A percentile compares a stretch with the other conserved stretches of the same genome.
Conservation (phyloP, 768 basidiomycete genomes). For the Trametes cinnabarina region DNA sequence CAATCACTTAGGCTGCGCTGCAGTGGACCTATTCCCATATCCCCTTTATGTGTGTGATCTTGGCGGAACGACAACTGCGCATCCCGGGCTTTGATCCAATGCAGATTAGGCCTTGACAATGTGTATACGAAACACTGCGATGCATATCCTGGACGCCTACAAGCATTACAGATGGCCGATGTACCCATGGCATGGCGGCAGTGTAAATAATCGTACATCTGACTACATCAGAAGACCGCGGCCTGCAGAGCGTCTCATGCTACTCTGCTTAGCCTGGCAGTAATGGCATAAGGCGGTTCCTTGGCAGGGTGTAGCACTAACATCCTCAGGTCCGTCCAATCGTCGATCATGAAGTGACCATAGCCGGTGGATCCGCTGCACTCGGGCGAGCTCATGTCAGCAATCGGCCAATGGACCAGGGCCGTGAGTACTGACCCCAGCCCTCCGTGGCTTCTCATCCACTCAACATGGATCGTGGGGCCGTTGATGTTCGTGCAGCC, state of each 20-base stretch:
- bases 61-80: too few species aligned
- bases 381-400: background rate
- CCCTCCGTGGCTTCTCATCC: constrained; percentile 37
- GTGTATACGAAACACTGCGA: too few species aligned
- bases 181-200: too few species aligned
- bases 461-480: constrained; percentile 46
- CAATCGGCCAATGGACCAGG: background rate
- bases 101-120: too few species aligned
- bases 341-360: constrained; percentile 24
- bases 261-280: background rate
- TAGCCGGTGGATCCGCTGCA: constrained; percentile 25
- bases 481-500: constrained; percentile 58
- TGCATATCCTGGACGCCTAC: too few species aligned
- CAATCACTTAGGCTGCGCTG: too few species aligned
- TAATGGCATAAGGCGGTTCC: background rate
- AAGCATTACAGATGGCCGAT: too few species aligned
- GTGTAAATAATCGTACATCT: background rate
- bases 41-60: too few species aligned
- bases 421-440: constrained; percentile 40
- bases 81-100: too few species aligned
- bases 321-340: constrained; percentile 25
- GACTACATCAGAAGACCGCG: background rate
- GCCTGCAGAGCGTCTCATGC: background rate
- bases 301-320: constrained; percentile 22
- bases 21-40: too few species aligned